Percentiles rank a stretch among this genome's conserved stretches.
These are phyloP conservation scores for Pyrus pyrifolia DNA, from an alignment of 306 rosid genomes.

Conservation along the genomic window DNA sequence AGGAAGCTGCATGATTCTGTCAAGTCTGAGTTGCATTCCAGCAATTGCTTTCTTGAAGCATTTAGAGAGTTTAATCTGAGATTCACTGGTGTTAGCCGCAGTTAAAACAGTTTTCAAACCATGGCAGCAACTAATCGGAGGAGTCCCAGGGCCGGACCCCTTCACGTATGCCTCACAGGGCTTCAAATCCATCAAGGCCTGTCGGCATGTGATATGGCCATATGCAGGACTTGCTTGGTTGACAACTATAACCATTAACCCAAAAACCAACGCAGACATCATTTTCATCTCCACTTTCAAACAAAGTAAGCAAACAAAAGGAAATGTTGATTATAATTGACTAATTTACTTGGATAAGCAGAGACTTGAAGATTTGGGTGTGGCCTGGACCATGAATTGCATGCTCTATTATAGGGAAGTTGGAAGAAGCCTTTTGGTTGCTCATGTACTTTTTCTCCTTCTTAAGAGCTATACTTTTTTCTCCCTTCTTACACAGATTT, in stretches of 20 bases:
- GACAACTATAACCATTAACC: background rate
- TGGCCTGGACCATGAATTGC: background rate
- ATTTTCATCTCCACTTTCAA: conserved; percentile 12
- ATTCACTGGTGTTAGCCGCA: background rate
- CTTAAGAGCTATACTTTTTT: too few species aligned
- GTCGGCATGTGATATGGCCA: conserved; percentile 9
- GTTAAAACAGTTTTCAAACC: background rate
- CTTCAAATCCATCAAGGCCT: background rate
- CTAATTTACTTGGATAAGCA: background rate
- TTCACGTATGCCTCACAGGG: conserved; percentile 12
- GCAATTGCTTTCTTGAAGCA: conserved; percentile 13
- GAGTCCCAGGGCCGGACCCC: too few species aligned
- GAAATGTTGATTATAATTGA: background rate
- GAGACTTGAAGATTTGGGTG: background rate
- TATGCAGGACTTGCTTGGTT: background rate
- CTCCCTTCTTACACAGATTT: background rate
- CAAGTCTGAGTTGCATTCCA: background rate
- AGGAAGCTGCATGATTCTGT: background rate
- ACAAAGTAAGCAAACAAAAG: too few species aligned
- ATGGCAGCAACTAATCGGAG: background rate
- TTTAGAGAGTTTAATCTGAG: background rate
- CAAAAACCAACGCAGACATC: background rate
- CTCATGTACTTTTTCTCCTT: background rate
- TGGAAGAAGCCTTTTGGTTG: background rate
- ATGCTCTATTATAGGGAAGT: background rate